phyloP scores from a whole-genome alignment of 441 rosid genomes.

The Viola pubescens region DNA sequence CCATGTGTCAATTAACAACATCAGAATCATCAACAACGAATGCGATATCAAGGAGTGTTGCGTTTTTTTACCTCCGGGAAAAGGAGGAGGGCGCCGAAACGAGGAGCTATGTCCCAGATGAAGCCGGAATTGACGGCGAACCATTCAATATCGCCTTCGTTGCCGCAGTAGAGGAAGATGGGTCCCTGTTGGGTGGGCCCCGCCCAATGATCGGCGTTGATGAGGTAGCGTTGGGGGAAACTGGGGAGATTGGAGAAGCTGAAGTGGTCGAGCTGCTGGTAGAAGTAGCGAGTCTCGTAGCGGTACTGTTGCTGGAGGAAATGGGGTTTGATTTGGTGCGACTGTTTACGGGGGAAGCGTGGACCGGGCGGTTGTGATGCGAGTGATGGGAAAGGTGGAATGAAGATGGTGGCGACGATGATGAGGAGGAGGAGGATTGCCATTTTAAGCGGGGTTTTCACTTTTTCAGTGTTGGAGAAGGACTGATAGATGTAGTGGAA shows the following conservation, averaged over 20 bases:
- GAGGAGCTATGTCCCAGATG: constrained; percentile 77
- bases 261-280: constrained; percentile 75
- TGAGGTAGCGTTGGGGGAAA: constrained; percentile 67
- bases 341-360: constrained; percentile 34
- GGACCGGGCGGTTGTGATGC: constrained; percentile 27
- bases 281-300: constrained; percentile 58
- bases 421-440: constrained; percentile 23
- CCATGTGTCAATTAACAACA: constrained; percentile 1
- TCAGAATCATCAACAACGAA: background rate
- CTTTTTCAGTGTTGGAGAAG: background rate
- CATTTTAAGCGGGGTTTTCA: constrained; percentile 19
- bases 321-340: constrained; percentile 20
- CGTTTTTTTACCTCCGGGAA: constrained; percentile 63
- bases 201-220: constrained; percentile 60
- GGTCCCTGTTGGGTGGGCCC: constrained; percentile 56
- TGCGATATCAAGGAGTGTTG: background rate
- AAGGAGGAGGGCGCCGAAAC: constrained; percentile 69
- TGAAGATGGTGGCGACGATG: constrained; percentile 20
- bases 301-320: constrained; percentile 25
- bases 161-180: constrained; percentile 80
- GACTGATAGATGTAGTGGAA: background rate
- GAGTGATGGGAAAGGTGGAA: constrained; percentile 13
- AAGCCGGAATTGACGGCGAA: constrained; percentile 75
- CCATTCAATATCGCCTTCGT: constrained; percentile 90
- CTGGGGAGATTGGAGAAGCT: constrained; percentile 62